A percentile compares a stretch with the other conserved stretches of the same genome.
phyloP scores from a whole-genome alignment of 139 green algal genomes.

The Chlamydomonas eustigma region DNA sequence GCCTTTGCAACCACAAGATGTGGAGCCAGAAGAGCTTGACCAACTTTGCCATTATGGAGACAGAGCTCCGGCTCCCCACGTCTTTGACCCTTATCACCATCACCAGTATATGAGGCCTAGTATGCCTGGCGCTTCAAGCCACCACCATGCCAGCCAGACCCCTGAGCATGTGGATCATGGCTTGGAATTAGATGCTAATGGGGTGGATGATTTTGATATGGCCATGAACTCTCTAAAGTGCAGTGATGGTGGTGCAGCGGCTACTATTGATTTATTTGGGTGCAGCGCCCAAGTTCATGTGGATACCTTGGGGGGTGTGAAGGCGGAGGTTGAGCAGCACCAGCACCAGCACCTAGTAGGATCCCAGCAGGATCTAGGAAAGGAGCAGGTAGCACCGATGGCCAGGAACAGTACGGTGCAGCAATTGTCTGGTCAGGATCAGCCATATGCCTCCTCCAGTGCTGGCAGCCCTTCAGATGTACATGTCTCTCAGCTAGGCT shows the following conservation, averaged over 20 bases:
- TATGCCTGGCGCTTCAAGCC: neutral
- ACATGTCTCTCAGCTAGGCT: neutral
- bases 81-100: neutral
- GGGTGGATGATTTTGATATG: neutral
- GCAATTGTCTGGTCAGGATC: neutral
- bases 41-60: neutral
- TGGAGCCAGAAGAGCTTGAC: neutral
- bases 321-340: neutral
- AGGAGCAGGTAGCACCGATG: too few relatives aligned
- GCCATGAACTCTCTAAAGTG: neutral
- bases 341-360: neutral
- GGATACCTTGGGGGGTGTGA: too few relatives aligned
- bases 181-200: neutral
- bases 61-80: neutral
- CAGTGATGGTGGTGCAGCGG: neutral
- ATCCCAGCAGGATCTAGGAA: neutral
- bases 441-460: neutral
- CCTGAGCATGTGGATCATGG: neutral
- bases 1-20: neutral
- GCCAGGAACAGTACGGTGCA: neutral
- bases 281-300: neutral
- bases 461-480: neutral
- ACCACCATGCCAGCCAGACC: neutral
- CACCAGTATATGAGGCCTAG: neutral
- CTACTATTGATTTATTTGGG: neutral